Conservation (phyloP, 345 rosid genomes). For the Arabidopsis arenosa region DNA sequence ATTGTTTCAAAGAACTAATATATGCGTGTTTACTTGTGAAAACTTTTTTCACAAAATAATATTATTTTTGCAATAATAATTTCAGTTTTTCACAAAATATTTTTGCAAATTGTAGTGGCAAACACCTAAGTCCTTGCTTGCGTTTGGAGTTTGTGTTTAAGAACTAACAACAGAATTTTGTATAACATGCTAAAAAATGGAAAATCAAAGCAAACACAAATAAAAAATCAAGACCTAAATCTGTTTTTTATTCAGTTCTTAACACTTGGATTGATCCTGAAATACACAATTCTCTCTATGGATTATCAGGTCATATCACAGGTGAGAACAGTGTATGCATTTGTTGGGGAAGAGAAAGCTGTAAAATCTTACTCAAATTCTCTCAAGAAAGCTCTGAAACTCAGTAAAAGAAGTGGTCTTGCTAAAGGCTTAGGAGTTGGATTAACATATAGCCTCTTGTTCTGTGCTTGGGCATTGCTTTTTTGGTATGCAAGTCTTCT, state of each 20-base stretch:
- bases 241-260: background rate
- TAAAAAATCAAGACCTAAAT: background rate
- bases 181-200: background rate
- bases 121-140: background rate
- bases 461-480: conserved; percentile 75
- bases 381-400: conserved; percentile 60
- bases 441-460: conserved; percentile 65
- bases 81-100: background rate
- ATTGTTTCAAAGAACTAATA: background rate
- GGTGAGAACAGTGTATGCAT: conserved; percentile 79
- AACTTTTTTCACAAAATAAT: background rate
- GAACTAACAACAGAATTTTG: background rate
- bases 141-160: background rate
- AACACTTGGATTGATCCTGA: background rate
- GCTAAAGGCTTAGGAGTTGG: conserved; percentile 88
- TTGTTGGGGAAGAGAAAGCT: conserved; percentile 78
- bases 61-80: background rate
- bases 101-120: background rate
- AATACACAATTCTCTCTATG: background rate
- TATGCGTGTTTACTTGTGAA: background rate
- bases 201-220: background rate
- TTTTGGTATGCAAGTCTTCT: conserved; percentile 77
- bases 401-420: conserved; percentile 66
- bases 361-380: conserved; percentile 60
- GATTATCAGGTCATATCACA: conserved; percentile 67